Evolutionary conservation across 441 rosid genomes (phyloP).

Genomic region (Rhodomyrtus psidioides): DNA sequence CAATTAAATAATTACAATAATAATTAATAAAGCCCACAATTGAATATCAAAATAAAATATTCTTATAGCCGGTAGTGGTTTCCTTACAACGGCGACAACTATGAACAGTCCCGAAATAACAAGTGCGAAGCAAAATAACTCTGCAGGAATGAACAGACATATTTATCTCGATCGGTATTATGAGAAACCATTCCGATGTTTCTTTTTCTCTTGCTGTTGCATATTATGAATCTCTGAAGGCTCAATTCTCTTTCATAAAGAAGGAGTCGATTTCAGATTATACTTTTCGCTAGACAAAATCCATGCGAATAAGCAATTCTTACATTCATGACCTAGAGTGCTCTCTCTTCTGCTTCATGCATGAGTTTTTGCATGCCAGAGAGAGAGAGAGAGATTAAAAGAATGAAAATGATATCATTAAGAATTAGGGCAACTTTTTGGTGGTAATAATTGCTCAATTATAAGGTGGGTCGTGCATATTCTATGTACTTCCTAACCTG

Average conservation of each 20-base stretch:
- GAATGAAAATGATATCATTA: not conserved
- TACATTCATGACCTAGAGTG: not conserved
- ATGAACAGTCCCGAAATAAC: not conserved
- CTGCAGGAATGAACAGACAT: not conserved
- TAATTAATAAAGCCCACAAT: too few relatives aligned
- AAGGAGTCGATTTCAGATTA: not conserved
- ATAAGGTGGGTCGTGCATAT: conserved; percentile 27
- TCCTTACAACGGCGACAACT: not conserved
- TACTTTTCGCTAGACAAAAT: not conserved
- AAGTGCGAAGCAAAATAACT: not conserved
- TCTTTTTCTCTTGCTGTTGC: not conserved
- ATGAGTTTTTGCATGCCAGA: not conserved
- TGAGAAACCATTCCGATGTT: not conserved
- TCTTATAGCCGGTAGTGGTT: not conserved
- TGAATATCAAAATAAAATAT: too few relatives aligned
- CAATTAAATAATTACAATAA: too few relatives aligned
- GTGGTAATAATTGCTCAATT: conserved; percentile 54
- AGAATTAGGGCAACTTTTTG: conserved; percentile 26
- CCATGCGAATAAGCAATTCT: not conserved
- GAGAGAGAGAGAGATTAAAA: not conserved
- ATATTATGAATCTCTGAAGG: not conserved
- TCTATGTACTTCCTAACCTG: conserved; percentile 6
- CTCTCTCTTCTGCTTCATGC: not conserved
- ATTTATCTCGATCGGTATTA: not conserved
- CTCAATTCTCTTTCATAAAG: not conserved